Evolutionary conservation across 169 alveolate genomes (phyloP).

Genomic region (Toxoplasma gondii): DNA sequence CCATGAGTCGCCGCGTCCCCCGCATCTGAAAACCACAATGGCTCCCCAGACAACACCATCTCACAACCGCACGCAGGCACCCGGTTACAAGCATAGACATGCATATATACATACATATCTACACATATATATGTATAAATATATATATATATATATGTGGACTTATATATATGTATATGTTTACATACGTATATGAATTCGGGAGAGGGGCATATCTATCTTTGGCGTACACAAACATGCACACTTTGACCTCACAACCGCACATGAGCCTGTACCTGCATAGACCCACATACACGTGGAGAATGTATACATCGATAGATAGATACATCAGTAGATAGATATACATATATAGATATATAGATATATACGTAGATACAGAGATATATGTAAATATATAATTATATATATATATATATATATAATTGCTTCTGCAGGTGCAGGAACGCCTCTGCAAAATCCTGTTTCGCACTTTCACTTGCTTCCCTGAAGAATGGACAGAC

Average conservation of each 20-base stretch:
- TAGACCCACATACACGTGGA: too few relatives aligned
- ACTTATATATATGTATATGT: too few relatives aligned
- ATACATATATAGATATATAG: background rate
- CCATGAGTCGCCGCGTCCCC: slow-evolving; percentile 10
- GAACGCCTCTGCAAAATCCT: too few relatives aligned
- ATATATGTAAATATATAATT: background rate
- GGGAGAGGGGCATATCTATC: too few relatives aligned
- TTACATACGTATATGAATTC: too few relatives aligned
- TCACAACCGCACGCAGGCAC: background rate
- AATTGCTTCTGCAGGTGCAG: background rate
- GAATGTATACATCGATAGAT: too few relatives aligned
- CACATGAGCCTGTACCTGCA: too few relatives aligned
- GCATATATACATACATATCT: background rate
- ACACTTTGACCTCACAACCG: too few relatives aligned
- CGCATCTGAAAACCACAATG: background rate
- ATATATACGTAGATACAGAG: background rate
- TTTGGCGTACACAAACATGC: too few relatives aligned
- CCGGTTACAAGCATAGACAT: too few relatives aligned
- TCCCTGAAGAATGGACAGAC: background rate
- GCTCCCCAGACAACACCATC: background rate
- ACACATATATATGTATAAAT: background rate
- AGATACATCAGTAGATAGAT: too few relatives aligned
- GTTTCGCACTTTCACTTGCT: too few relatives aligned
- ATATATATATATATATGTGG: background rate
- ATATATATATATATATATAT: background rate